Evolutionary conservation across 768 basidiomycete genomes (phyloP).

Genomic region (Termitomyces titanicus): DNA sequence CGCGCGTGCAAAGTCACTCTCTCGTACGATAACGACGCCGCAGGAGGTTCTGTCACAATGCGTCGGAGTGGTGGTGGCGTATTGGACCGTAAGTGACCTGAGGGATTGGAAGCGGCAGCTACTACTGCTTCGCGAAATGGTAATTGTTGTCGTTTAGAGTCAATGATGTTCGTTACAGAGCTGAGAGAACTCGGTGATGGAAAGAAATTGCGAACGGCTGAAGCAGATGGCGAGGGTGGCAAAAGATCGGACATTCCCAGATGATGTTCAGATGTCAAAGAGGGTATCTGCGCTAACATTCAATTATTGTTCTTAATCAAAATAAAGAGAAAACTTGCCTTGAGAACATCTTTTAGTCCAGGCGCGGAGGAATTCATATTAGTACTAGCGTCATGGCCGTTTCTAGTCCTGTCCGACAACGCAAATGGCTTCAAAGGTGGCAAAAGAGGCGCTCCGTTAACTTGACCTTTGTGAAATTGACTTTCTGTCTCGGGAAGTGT

Average conservation of each 20-base stretch:
- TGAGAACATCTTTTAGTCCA: slow-evolving; percentile 69
- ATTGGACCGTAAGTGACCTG: slow-evolving; percentile 31
- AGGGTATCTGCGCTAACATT: slow-evolving; percentile 47
- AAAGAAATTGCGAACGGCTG: slow-evolving; percentile 31
- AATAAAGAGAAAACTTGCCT: slow-evolving; percentile 36
- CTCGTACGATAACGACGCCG: slow-evolving; percentile 18
- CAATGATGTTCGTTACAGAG: slow-evolving; percentile 14
- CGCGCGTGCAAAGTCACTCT: slow-evolving; percentile 9
- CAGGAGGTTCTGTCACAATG: slow-evolving; percentile 12
- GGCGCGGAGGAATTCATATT: slow-evolving; percentile 40
- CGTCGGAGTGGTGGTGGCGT: slow-evolving; percentile 26
- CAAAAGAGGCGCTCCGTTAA: slow-evolving; percentile 23
- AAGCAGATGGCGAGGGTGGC: slow-evolving; percentile 67
- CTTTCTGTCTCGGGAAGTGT: slow-evolving; percentile 28
- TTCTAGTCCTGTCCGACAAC: slow-evolving; percentile 38
- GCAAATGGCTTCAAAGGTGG: slow-evolving; percentile 46
- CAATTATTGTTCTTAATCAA: background rate
- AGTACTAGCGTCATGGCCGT: slow-evolving; percentile 41
- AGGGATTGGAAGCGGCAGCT: slow-evolving; percentile 27
- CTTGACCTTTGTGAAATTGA: slow-evolving; percentile 9
- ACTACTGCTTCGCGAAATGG: slow-evolving; percentile 17
- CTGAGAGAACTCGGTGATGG: slow-evolving; percentile 37
- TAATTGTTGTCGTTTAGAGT: slow-evolving; percentile 17
- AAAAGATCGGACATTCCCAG: slow-evolving; percentile 65
- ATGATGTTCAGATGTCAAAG: slow-evolving; percentile 66